Percentiles rank a stretch among this genome's conserved stretches.
These are phyloP conservation scores for Phyllosticta citribraziliensis DNA, from an alignment of 2,329 filamentous ascomycete species.

Conservation along the genomic window DNA sequence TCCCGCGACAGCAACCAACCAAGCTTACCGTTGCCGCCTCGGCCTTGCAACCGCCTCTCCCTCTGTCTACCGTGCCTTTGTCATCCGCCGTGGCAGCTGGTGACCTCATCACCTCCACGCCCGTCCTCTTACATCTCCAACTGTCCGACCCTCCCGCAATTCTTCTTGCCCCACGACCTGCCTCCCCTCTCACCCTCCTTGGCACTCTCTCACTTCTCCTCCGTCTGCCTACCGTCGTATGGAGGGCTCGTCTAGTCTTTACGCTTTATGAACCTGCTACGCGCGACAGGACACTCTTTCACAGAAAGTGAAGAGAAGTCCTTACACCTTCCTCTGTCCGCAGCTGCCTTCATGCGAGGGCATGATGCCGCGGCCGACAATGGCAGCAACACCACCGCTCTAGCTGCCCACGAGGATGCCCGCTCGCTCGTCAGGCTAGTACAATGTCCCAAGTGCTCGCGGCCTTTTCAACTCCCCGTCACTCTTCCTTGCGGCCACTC, in stretches of 20 bases:
- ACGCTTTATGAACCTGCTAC: constrained; percentile 28
- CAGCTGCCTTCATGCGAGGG: constrained; percentile 34
- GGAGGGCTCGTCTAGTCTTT: neutral
- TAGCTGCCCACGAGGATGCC: constrained; percentile 45
- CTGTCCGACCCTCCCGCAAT: neutral
- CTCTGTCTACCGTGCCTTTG: neutral
- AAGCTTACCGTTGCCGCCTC: neutral
- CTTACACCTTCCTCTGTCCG: constrained; percentile 18
- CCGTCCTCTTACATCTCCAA: neutral
- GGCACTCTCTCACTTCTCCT: neutral
- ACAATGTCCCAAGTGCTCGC: constrained; percentile 67
- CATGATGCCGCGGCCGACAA: constrained; percentile 25
- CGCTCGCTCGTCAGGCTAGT: constrained; percentile 61
- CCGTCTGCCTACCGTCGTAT: constrained; percentile 2
- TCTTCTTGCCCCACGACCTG: neutral
- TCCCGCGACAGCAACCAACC: neutral
- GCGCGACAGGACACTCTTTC: constrained; percentile 23
- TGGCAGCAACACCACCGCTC: constrained; percentile 22
- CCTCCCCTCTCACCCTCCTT: neutral
- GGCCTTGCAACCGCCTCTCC: neutral
- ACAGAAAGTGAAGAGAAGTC: constrained; percentile 23
- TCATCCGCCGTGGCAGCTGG: neutral
- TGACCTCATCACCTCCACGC: constrained; percentile 2
- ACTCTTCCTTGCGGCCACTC: constrained; percentile 75
- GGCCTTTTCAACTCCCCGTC: constrained; percentile 56